Evolutionary conservation across 192 early-diverging fungal species (phyloP), one percentile per base, ranked within the genome.

Genomic region (Linnemannia elongata): DNA sequence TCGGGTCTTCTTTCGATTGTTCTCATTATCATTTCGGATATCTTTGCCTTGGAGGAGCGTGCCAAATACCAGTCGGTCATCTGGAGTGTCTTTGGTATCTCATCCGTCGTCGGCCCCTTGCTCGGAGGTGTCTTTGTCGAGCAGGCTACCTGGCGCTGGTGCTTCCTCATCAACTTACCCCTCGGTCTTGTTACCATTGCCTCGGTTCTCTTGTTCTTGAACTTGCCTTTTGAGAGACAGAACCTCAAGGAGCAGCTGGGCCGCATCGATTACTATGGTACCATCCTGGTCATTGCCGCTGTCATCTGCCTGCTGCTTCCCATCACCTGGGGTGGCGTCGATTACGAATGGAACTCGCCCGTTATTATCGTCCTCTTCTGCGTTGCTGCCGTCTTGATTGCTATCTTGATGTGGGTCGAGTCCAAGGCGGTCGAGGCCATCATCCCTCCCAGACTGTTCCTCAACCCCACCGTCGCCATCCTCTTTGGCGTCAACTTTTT

Each of bases 151-250:
- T 94, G 94, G 95, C 87, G 94, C 57, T 94, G 92, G 89, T 95
- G 93, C 88, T 97, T 97, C 89, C 96, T 92, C 90, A 93, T 96
- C 86, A 98, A 97, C 77, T 79, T 98, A 30, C 97, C 97, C 55
- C 88, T 97, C 79, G 96, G 97, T 36, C 89, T 89, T 13, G 66
- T 95, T 35, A 92, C 95, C 15, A 68, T 95, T 60, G 75, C 88
- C 5, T 84, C 95, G 10, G 91, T 93, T 36, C 79, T 90, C 69
- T 75, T 93, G 74, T 91, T 89, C 72, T 90, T 95, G 83, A 90
- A 90, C 68, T 91, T 93, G 85, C 94, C 93, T 17, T 81, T 76
- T 10, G 89, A 92, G 12, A 79, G 80, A 1, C 94, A 94, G n/a
- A 88, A 89, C 22, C 57, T 91, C 12, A 78, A 55, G 17, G 85